These are phyloP conservation scores for Carex parvula DNA, from an alignment of 176 grass and related monocot genomes.

Conservation along the genomic window DNA sequence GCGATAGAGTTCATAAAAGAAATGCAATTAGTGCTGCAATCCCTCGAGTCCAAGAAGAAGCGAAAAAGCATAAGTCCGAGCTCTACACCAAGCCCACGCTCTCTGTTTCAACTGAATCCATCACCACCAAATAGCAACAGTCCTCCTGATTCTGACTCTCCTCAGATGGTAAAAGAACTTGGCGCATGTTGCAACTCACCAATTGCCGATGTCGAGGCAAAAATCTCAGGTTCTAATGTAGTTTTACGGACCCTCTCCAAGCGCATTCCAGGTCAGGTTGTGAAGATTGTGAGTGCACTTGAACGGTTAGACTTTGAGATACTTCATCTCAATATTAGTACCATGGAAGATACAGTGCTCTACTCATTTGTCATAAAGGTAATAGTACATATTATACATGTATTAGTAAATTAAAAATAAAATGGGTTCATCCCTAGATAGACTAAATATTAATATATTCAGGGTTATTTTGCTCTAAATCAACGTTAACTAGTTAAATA, in stretches of 20 bases:
- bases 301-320: slow-evolving; percentile 70
- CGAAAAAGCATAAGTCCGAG: slow-evolving; percentile 45
- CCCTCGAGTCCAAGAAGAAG: slow-evolving; percentile 76
- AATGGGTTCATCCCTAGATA: background rate
- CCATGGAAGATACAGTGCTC: slow-evolving; percentile 90
- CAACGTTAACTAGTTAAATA: background rate
- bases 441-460: background rate
- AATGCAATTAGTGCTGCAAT: slow-evolving; percentile 65
- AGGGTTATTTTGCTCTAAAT: background rate
- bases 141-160: slow-evolving; percentile 25
- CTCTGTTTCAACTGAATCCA: slow-evolving; percentile 42
- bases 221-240: slow-evolving; percentile 82
- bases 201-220: slow-evolving; percentile 76
- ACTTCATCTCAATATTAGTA: slow-evolving; percentile 91
- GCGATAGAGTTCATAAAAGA: slow-evolving; percentile 94
- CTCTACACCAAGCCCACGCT: slow-evolving; percentile 36
- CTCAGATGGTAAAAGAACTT: slow-evolving; percentile 50
- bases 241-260: slow-evolving; percentile 78
- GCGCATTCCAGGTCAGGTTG: slow-evolving; percentile 52
- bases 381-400: background rate
- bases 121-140: slow-evolving; percentile 43
- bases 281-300: slow-evolving; percentile 55
- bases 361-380: slow-evolving; percentile 96
- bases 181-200: slow-evolving; percentile 86
- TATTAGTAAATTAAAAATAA: background rate